Base-by-base conservation (phyloP, 805 yeast genomes). In the Suhomyces kilbournensis region DNA sequence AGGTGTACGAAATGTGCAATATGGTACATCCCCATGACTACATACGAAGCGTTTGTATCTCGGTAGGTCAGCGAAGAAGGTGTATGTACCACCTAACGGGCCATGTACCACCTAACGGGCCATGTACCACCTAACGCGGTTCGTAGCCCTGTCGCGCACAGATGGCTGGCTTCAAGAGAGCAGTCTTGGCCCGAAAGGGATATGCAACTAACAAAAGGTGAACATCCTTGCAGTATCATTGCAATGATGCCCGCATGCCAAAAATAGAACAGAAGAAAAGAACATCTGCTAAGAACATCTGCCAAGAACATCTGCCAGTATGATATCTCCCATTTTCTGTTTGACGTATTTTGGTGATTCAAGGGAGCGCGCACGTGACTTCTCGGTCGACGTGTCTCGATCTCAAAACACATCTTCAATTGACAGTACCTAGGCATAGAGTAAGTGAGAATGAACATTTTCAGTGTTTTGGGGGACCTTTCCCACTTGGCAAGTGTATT, bases 401-500 rank as follows among this genome's bases (percentile, higher is more conserved):
- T 42, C 45, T 42, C 19, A 20, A 39, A 38, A 19, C 43, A 17
- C 22, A 20, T 12, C n/a, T 22, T 17, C 44, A 17, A 40, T 34
- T 23, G 6, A 15, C 38, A 22, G 7, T 3, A 22, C 6, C 4
- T 3, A 22, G 28, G 28, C 28, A 26, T n/a, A n/a, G 6, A 15
- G 25, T 22, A 22, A 22, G 22, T 20, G 22, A 17, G 20, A 35
- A 75, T 75, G 79, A 75, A 74, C 54, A 65, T 75, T 49, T 75
- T 75, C 57, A 66, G 77, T 32, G 63, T 75, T 48, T 52, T 69
- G 34, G 96, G 93, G 26, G 99, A 94, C 65, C 63, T 90, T 51
- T 82, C 94, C 46, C 99, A 94, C 67, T 72, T 90, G 68, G 83
- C 86, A 15, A 85, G 96, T 60, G 88, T 90, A 47, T 73, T 88